Evolutionary conservation across 1,284 basidiomycete genomes (phyloP), one percentile per base, ranked within the genome.

Genomic region (Microstroma glucosiphilum): DNA sequence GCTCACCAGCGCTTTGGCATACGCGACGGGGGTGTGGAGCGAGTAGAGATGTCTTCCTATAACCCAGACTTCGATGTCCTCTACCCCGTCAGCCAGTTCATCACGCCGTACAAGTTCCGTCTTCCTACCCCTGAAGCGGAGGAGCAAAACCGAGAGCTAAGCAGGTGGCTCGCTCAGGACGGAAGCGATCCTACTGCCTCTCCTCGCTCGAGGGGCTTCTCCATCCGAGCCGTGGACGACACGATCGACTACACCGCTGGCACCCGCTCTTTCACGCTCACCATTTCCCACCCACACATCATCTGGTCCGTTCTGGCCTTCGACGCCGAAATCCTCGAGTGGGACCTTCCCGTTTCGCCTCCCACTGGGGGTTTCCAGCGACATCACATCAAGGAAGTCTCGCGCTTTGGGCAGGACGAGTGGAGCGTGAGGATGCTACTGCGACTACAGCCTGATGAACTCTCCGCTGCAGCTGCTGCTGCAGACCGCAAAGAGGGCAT

Each of bases 281-380:
- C 84, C 53, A 84, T 96, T 53, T 82, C 85, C 53, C 92, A 96
- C 81, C 89, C 90, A 1, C 88, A 88, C 11, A 80, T 92, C 40
- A 92, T 93, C 64, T 93, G 91, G 91, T 89, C 76, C 85, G 91
- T 90, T 1, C 85, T 98, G 59, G 89, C 91, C 0, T 97, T 98
- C 73, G 89, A 93, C 60, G 93, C 91, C 0, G 89, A 96, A 66
- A 90, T 98, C 7, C 79, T 93, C 17, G 81, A 85, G 60, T 97
- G 94, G 94, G 88, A 80, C 63, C 69, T 82, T 3, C 78, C 80
- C 19, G 88, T 90, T 0, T 69, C 72, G 9, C 75, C 76, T 17
- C 63, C 63, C 11, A 42, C 62, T 6, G 57, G 63, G 7, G 81
- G 81, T 55, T 85, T 87, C 64, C 83, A 85, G n/a, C 84, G 91